Evolutionary conservation across 768 basidiomycete genomes (phyloP), one percentile per base, ranked within the genome.

Genomic region (Phaffia tasmanica): DNA sequence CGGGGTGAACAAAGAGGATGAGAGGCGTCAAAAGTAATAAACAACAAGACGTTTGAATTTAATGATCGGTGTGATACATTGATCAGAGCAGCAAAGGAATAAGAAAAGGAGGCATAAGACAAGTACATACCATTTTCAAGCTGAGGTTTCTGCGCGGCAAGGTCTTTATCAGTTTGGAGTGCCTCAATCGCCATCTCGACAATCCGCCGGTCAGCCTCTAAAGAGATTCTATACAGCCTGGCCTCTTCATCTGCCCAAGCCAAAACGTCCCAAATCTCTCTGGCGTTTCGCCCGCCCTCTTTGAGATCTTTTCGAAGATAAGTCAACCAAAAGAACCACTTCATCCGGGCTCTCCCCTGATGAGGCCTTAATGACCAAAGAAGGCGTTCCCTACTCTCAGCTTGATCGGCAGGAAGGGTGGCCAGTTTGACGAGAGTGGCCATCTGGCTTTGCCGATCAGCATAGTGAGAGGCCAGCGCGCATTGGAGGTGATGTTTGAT

Each of bases 241-340:
- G 58, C 25, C 55, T 67, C 66, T 8, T 62, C 54, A 55, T 67
- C 66, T 23, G 61, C 66, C 66, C 66, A 67, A 3, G 48, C 23
- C 29, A 62, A 46, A 8, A 55, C 29, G 48, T 67, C 61, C 48
- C 56, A 67, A 30, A 42, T 35, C 54, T 62, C 51, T 56, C 66
- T 42, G 11, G 35, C 35, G 11, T 42, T 42, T 57, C 25, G 32
- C 15, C 19, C 27, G 19, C n/a, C 25, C 56, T 32, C 5, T 48
- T 27, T 3, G 58, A 48, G 30, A 55, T 58, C 57, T 23, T 25
- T 7, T 27, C 49, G 59, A 35, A 47, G 32, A 51, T 42, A 11
- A 4, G 42, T 35, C 25, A 66, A n/a, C n/a, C 19, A 14, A 16
- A 18, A 7, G 46, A 67, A 67, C 65, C 65, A 67, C 21, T 55